A percentile compares a stretch with the other conserved stretches of the same genome.
phyloP scores from a whole-genome alignment of 805 yeast species.

The Metschnikowia proteae region DNA sequence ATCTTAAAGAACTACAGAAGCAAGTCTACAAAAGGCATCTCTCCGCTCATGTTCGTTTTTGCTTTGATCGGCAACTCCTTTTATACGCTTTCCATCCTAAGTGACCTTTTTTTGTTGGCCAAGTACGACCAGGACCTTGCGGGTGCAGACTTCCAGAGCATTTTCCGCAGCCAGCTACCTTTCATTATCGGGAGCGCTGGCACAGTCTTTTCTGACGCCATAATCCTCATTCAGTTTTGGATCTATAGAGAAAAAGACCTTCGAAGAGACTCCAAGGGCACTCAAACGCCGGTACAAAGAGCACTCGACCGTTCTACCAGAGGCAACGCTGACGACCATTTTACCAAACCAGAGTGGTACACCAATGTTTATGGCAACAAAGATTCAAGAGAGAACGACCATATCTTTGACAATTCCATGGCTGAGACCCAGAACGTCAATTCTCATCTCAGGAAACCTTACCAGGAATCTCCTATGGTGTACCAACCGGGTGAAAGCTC shows the following conservation, averaged over 20 bases:
- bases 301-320: not conserved
- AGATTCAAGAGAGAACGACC: conserved; percentile 1
- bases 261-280: not conserved
- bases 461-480: not conserved
- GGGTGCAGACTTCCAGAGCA: conserved; percentile 11
- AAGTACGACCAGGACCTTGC: conserved; percentile 14
- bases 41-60: conserved; percentile 31
- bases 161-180: conserved; percentile 20
- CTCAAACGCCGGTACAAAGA: not conserved
- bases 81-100: conserved; percentile 31
- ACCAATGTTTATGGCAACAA: conserved; percentile 18
- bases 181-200: conserved; percentile 22
- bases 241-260: conserved; percentile 9
- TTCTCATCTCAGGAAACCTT: not conserved
- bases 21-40: conserved; percentile 34
- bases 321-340: conserved; percentile 15
- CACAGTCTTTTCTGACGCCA: conserved; percentile 26
- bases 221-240: conserved; percentile 35
- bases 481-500: conserved; percentile 10
- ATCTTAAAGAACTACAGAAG: conserved; percentile 27
- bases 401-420: not conserved
- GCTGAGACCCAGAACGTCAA: not conserved
- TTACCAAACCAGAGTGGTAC: conserved; percentile 41
- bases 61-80: conserved; percentile 36
- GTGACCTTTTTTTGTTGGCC: conserved; percentile 27